phyloP scores from a whole-genome alignment of 1,284 basidiomycete genomes.

The Mycocalia duriaeana region DNA sequence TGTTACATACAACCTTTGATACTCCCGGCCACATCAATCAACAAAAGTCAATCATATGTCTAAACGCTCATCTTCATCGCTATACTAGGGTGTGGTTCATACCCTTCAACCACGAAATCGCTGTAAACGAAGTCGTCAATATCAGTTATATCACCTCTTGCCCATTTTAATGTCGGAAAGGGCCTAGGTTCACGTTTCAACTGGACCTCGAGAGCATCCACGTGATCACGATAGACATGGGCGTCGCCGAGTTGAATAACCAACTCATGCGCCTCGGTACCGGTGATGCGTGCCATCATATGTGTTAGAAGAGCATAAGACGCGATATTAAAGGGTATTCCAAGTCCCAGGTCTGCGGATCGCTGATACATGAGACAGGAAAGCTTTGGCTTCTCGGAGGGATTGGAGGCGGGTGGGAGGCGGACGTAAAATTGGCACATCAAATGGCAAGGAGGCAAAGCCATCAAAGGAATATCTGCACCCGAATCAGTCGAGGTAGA shows the following conservation, averaged over 20 bases:
- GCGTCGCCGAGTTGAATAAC: conserved; percentile 94
- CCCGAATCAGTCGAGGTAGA: background rate
- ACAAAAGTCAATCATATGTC: too few species aligned
- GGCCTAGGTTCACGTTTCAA: conserved; percentile 72
- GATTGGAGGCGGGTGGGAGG: conserved; percentile 52
- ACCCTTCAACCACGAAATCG: conserved; percentile 85
- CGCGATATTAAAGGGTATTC: conserved; percentile 98
- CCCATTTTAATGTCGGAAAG: conserved; percentile 83
- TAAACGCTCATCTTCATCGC: conserved; percentile 98
- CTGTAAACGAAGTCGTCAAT: conserved; percentile 83
- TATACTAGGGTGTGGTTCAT: conserved; percentile 82
- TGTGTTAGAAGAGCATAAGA: conserved; percentile 95
- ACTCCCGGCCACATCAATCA: too few species aligned
- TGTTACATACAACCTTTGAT: too few species aligned
- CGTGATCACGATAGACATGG: conserved; percentile 93
- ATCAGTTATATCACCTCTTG: conserved; percentile 54
- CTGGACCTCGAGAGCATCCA: conserved; percentile 82
- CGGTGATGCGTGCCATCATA: conserved; percentile 91
- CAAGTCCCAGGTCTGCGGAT: conserved; percentile 93
- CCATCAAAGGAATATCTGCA: conserved; percentile 88
- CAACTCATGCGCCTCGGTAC: conserved; percentile 83
- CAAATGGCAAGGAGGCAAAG: conserved; percentile 96
- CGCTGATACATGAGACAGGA: conserved; percentile 98
- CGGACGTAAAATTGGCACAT: conserved; percentile 98
- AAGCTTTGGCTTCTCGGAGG: conserved; percentile 63